Base-by-base conservation (phyloP, 805 yeast species). In the Brettanomyces naardenensis region DNA sequence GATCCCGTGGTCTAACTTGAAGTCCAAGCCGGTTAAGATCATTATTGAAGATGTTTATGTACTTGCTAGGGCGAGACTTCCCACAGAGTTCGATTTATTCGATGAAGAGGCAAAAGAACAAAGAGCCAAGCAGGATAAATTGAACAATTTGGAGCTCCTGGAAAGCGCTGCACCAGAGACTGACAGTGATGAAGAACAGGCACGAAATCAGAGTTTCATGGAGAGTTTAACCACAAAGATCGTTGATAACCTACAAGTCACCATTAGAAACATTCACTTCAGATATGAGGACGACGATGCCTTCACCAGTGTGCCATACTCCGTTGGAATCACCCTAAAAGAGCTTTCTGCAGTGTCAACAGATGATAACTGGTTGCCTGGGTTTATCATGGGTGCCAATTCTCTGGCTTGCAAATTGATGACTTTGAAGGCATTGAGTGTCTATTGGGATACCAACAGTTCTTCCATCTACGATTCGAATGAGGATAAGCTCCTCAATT, bases 1-100 rank as follows among this genome's bases (percentile, higher is more conserved):
- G 54, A 90, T 92, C 28, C 98, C 99, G 0, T 94, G 97, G 97
- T 81, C 97, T 1, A 92, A 88, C 53, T 65, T 94, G 46, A 89
- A 89, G 54, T 79, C 84, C 17, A 85, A 89, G 52, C 97, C 99
- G 0, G 97, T 90, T 6, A 86, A 85, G 55, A 74, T 92, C 11
- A 65, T 75, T 10, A 81, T 92, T 41, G 90, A 92, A 49, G 92
- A 92, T 55, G 90, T 88, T 10, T 88, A 80, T 49, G 55, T 92
- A 20, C 65, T 94, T 26, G 94, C 94, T 1, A 66, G 80, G 2
- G 96, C 97, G 2, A 76, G 78, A 17, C 59, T 77, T 4, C 64
- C 74, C 28, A 70, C 71, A 13, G 76, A 71, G 13, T 72, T 64
- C 44, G 69, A 78, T 47, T 54, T 65, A 3, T 78, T 71, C 19